Evolutionary conservation across 1,139 yeast species (phyloP).

Genomic region (Zygosaccharomyces sapae): DNA sequence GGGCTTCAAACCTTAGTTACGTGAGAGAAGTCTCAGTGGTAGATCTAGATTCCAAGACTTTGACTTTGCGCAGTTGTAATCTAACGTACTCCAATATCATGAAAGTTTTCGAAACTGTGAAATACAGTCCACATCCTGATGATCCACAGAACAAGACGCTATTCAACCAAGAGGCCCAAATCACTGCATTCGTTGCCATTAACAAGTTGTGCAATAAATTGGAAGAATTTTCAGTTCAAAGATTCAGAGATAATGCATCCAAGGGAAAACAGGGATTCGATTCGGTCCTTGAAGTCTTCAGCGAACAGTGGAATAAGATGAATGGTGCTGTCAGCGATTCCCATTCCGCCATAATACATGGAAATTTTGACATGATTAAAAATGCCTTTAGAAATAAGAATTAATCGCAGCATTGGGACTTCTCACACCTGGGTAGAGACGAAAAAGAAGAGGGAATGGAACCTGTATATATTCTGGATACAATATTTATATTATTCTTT

Average conservation of each 20-base stretch:
- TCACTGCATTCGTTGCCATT: conserved; percentile 77
- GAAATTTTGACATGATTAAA: conserved; percentile 33
- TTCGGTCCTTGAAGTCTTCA: conserved; percentile 56
- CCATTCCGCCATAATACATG: conserved; percentile 23
- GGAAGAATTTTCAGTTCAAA: conserved; percentile 87
- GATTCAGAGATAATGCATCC: conserved; percentile 83
- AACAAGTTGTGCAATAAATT: conserved; percentile 68
- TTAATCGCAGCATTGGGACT: not conserved
- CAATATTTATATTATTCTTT: not conserved
- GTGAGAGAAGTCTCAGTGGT: conserved; percentile 89
- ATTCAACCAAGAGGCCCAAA: conserved; percentile 80
- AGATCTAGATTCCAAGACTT: conserved; percentile 58
- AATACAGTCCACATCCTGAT: conserved; percentile 62
- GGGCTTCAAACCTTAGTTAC: conserved; percentile 68
- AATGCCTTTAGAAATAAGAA: conserved; percentile 32
- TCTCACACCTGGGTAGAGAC: too few species aligned
- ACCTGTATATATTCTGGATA: not conserved
- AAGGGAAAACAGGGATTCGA: conserved; percentile 85
- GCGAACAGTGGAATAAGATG: conserved; percentile 44
- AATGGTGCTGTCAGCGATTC: conserved; percentile 34
- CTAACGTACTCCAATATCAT: conserved; percentile 75
- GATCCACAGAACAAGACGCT: conserved; percentile 51
- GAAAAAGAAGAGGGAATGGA: not conserved
- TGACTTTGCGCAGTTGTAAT: conserved; percentile 81
- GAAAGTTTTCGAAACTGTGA: conserved; percentile 80